phyloP scores from a whole-genome alignment of 805 yeast genomes.

The Hanseniaspora jakobsenii region DNA sequence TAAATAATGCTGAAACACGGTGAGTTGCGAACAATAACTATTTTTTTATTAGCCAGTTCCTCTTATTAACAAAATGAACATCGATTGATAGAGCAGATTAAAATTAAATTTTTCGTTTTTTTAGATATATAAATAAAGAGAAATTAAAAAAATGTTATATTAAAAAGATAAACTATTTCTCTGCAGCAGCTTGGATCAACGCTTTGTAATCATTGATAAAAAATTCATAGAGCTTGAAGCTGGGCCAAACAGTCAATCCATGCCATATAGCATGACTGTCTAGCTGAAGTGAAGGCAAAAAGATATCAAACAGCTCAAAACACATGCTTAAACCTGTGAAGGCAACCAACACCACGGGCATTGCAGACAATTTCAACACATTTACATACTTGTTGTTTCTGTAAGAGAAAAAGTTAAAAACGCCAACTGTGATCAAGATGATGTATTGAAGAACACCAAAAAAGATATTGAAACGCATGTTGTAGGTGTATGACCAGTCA shows the following conservation, averaged over 20 bases:
- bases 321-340: slow-evolving; percentile 63
- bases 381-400: slow-evolving; percentile 6
- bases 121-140: no score
- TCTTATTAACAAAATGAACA: no score
- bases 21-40: no score
- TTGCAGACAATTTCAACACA: slow-evolving; percentile 24
- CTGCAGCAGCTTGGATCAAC: neutral
- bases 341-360: slow-evolving; percentile 42
- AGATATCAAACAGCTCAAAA: slow-evolving; percentile 83
- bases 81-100: no score
- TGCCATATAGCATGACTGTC: slow-evolving; percentile 97
- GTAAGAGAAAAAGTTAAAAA: slow-evolving; percentile 24
- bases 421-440: slow-evolving; percentile 26
- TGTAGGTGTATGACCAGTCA: slow-evolving; percentile 85
- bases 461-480: slow-evolving; percentile 77
- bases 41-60: no score
- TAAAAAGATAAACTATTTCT: neutral
- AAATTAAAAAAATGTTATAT: no score
- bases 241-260: slow-evolving; percentile 71
- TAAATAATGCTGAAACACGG: no score
- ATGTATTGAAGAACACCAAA: slow-evolving; percentile 68
- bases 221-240: slow-evolving; percentile 58
- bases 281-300: slow-evolving; percentile 53
- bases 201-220: slow-evolving; percentile 34
- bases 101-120: no score